phyloP scores from a whole-genome alignment of 2,329 filamentous ascomycete genomes.

The Trichoderma afroharzianum region DNA sequence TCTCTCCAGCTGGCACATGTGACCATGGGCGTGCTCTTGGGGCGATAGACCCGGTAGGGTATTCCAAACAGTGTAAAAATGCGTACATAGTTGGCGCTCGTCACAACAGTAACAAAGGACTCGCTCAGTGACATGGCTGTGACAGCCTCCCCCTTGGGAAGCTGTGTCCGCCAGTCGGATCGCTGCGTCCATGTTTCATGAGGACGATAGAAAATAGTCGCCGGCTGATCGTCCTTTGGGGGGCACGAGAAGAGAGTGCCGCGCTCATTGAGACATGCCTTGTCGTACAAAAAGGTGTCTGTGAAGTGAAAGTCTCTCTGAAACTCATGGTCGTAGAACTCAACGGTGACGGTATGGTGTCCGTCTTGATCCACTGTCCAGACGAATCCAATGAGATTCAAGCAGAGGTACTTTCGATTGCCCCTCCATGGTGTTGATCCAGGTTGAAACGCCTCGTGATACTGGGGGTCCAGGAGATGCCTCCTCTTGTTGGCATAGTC shows the following conservation, averaged over 20 bases:
- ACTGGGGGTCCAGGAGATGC: slow-evolving; percentile 55
- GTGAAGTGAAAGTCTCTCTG: slow-evolving; percentile 97
- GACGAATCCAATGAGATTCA: slow-evolving; percentile 90
- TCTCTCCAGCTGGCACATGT: slow-evolving; percentile 93
- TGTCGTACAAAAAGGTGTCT: slow-evolving; percentile 93
- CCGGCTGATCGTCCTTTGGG: slow-evolving; percentile 61
- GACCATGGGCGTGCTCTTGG: slow-evolving; percentile 85
- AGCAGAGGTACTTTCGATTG: slow-evolving; percentile 85
- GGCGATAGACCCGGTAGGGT: slow-evolving; percentile 82
- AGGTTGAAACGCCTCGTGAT: slow-evolving; percentile 85
- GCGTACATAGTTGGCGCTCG: slow-evolving; percentile 81
- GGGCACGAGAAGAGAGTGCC: slow-evolving; percentile 83
- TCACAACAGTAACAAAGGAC: slow-evolving; percentile 86
- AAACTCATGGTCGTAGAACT: slow-evolving; percentile 93
- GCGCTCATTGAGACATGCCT: slow-evolving; percentile 83
- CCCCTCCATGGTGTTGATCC: slow-evolving; percentile 95
- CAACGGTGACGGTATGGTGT: slow-evolving; percentile 89
- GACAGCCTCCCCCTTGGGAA: slow-evolving; percentile 85
- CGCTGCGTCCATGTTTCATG: slow-evolving; percentile 95
- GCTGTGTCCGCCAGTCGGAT: slow-evolving; percentile 80
- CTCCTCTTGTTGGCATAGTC: slow-evolving; percentile 48
- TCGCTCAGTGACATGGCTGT: slow-evolving; percentile 87
- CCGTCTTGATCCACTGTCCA: slow-evolving; percentile 97
- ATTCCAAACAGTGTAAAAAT: slow-evolving; percentile 92
- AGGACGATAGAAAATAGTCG: slow-evolving; percentile 90